Base-by-base conservation (phyloP, 352 stramenopile species). In the Aphanomyces cochlioides region DNA sequence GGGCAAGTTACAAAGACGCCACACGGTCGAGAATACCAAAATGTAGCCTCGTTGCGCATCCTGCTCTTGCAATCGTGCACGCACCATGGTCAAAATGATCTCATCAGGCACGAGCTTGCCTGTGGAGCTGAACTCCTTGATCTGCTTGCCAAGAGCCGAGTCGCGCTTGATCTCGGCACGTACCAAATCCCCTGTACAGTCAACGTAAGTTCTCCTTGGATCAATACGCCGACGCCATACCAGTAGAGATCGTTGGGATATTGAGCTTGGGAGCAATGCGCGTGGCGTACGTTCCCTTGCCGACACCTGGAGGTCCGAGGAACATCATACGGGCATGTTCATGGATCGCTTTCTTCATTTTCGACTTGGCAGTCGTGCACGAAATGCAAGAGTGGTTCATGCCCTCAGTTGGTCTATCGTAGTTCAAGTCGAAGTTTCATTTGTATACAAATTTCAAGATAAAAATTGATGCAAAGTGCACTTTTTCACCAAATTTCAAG, bases 261-360 rank as follows among this genome's bases (percentile, higher is more conserved):
- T 89, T 72, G 63, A 96, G 78, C 76, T 89, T 83, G 8, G 84
- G 83, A n/a, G 88, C 85, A 45, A 97, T 92, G 65, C 87, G 87
- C 47, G 79, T 85, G 37, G 89, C 88, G 72, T 96, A 97, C 53
- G 90, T 97, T 72, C 90, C 90, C 78, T 97, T 97, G 72, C 90
- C 90, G 3, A 89, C 88, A 61, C 90, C 90, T 0, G 90, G 90
- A 45, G 90, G 87, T 8, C 90, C 90, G 4, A 97, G 84, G 72
- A 97, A 96, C 87, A 97, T 94, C 77, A 96, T 71, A 39, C 69
- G 69, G 12, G 54, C 54, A 39, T 61, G 39, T 7, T 61, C 54
- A 19, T 61, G 54, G 34, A 61, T 40, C 17, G 54, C 54, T n/a
- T 61, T 61, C 54, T 61, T 61, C 54, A 61, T 61, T 10, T 7